A percentile compares a stretch with the other conserved stretches of the same genome.
Evolutionary conservation across 495 filamentous ascomycete species (phyloP).

Genomic region (Podospora sp.): DNA sequence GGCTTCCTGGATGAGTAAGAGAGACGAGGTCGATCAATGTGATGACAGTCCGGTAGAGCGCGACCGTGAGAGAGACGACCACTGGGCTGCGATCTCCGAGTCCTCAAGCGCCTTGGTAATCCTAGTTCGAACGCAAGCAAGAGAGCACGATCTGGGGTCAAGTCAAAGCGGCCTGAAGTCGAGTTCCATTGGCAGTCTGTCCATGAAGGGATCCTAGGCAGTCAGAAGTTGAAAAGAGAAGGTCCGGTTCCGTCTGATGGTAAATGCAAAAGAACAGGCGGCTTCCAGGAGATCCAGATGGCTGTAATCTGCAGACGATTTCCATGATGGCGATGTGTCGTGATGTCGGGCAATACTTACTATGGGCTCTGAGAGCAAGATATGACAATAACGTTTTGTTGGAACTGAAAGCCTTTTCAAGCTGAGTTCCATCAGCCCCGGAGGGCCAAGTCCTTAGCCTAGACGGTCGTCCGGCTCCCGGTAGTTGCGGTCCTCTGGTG

Average conservation of each 20-base stretch:
- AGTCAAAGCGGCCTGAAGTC: conserved; percentile 18
- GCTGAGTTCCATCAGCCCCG: conserved; percentile 14
- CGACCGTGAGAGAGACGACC: conserved; percentile 24
- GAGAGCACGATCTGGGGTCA: conserved; percentile 14
- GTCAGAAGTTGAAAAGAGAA: conserved; percentile 16
- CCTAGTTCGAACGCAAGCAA: conserved; percentile 19
- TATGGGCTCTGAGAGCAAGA: conserved; percentile 19
- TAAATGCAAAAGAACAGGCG: conserved; percentile 13
- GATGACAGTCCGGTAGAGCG: conserved; percentile 11
- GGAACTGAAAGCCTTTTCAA: conserved; percentile 5
- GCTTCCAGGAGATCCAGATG: conserved; percentile 11
- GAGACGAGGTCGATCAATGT: conserved; percentile 1
- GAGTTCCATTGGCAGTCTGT: conserved; percentile 2
- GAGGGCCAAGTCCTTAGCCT: conserved; percentile 9
- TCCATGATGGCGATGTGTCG: conserved; percentile 20
- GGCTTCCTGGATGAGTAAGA: not conserved
- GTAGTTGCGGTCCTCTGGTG: not conserved
- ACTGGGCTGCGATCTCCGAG: conserved; percentile 25
- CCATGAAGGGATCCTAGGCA: conserved; percentile 12
- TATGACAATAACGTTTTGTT: conserved; percentile 19
- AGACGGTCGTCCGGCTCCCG: conserved; percentile 17
- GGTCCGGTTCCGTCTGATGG: conserved; percentile 1
- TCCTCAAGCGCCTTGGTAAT: conserved; percentile 13
- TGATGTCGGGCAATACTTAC: conserved; percentile 28
- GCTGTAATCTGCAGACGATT: conserved; percentile 1